Evolutionary conservation across 2,329 filamentous ascomycete genomes (phyloP), one percentile per base, ranked within the genome.

Genomic region (Aureobasidium sp.): DNA sequence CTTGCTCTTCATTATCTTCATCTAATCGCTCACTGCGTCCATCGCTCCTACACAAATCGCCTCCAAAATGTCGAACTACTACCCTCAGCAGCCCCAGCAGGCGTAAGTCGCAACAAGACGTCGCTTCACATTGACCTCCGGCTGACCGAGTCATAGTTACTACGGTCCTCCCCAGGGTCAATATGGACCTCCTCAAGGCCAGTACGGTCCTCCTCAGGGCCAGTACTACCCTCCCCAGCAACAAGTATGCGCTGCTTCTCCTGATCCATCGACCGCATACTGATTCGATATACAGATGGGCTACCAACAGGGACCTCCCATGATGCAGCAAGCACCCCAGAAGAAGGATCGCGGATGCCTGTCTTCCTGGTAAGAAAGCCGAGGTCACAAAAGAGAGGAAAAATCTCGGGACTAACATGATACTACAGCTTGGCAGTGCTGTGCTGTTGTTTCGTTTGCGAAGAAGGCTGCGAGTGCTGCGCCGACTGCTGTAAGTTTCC

Each of bases 401-500:
- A 7, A 27, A 12, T 7, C 24, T 29, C 17, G 27, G 20, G 12
- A 43, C 46, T 60, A 44, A 60, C 47, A 41, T 43, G 15, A 7
- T 20, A 44, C 26, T 17, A 46, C 24, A 60, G 57, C 73, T 70
- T 85, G 53, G 82, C 81, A 52, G 77, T 76, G 37, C 71, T 87
- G 41, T 86, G 84, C 75, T 87, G 84, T 71, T 86, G 84, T 69
- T 87, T 84, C 73, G 77, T 87, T 32, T 85, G 82, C 68, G 84
- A 86, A 69, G 84, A 86, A 72, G 78, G 81, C 32, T 87, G 84
- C 68, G 84, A 86, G 71, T 86, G 83, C 74, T 86, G 84, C 69
- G 75, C 79, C n/a, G 84, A 86, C 5, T 85, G 83, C 71, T 81
- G 81, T 61, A 44, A 61, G 57, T 61, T 4, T 26, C 9, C 7